Evolutionary conservation across 129 eudicot species (phyloP).

Genomic region (Helichrysum umbraculigerum): DNA sequence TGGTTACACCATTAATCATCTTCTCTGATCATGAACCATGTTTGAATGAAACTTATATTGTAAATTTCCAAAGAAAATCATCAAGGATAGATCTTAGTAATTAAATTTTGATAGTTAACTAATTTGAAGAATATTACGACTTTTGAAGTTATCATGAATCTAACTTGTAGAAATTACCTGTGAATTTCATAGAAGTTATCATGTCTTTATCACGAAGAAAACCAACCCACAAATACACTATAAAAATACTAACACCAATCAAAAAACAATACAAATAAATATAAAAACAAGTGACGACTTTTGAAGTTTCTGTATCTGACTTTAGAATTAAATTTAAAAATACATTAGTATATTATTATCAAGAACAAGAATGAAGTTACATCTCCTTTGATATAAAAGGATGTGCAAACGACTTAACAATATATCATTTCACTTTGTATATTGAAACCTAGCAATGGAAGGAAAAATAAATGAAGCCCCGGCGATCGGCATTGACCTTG

Average conservation of each 20-base stretch:
- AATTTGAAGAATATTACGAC: no score
- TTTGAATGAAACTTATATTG: no score
- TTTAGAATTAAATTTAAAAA: not conserved
- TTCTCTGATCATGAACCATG: no score
- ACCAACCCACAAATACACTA: not conserved
- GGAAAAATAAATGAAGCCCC: not conserved
- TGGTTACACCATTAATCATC: no score
- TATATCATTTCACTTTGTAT: no score
- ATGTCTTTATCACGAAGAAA: not conserved
- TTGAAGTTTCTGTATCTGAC: not conserved
- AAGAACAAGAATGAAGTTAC: not conserved
- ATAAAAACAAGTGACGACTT: not conserved
- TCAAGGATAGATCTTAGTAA: no score
- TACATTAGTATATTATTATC: no score
- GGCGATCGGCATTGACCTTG: not conserved
- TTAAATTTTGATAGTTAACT: no score
- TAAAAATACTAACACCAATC: not conserved
- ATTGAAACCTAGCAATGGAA: not conserved
- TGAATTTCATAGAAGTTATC: not conserved
- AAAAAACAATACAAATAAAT: no score
- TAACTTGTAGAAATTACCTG: no score
- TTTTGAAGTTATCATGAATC: no score
- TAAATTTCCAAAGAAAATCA: no score
- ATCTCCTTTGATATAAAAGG: not conserved
- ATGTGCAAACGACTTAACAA: not conserved